phyloP scores from a whole-genome alignment of 148 eudicot genomes.

The Rhododendron kiyosumense region DNA sequence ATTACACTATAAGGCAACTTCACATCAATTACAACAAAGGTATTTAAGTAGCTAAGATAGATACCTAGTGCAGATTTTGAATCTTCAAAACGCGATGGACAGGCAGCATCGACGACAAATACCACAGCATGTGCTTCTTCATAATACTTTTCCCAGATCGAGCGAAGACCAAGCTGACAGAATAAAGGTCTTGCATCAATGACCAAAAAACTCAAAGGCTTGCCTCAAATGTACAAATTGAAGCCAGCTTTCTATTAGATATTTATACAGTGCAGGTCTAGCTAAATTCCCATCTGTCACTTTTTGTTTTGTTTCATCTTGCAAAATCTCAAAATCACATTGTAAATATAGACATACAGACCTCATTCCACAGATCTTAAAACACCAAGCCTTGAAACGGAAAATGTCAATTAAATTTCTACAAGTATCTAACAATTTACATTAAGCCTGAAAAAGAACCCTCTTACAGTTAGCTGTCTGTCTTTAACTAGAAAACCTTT shows the following conservation, averaged over 20 bases:
- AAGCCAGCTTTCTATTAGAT: not conserved
- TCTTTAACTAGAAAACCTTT: not conserved
- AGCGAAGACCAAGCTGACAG: slow-evolving; percentile 88
- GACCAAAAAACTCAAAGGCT: not conserved
- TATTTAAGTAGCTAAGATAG: not conserved
- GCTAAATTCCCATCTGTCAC: not conserved
- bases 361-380: not conserved
- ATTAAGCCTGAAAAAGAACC: not conserved
- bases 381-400: not conserved
- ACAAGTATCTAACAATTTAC: not conserved
- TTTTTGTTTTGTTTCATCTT: not conserved
- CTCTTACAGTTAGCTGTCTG: not conserved
- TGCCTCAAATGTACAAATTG: not conserved
- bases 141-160: slow-evolving; percentile 98
- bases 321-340: not conserved
- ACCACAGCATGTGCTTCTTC: slow-evolving; percentile 99
- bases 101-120: slow-evolving; percentile 86
- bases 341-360: not conserved
- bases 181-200: slow-evolving; percentile 16
- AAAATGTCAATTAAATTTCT: not conserved
- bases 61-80: slow-evolving; percentile 89
- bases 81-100: slow-evolving; percentile 90
- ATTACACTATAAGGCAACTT: not conserved
- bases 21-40: not conserved
- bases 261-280: not conserved